phyloP scores from a whole-genome alignment of 768 basidiomycete genomes.

The Trametes punicea region DNA sequence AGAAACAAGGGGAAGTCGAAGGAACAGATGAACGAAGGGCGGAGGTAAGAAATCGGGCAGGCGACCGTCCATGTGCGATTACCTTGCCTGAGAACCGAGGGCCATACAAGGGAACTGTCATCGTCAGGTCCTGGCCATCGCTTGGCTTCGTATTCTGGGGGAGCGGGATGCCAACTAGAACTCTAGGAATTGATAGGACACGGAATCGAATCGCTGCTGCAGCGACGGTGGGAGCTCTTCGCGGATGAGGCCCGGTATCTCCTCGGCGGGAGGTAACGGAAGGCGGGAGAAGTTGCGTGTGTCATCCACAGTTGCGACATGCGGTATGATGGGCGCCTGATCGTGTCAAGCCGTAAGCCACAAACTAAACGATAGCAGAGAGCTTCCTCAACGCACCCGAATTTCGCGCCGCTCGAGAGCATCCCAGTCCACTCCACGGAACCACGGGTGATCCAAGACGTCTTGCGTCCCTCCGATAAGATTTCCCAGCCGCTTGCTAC shows the following conservation, averaged over 20 bases:
- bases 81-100: background rate
- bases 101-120: no score
- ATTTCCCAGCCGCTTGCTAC: constrained; percentile 89
- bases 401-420: constrained; percentile 85
- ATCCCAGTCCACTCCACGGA: constrained; percentile 91
- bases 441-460: constrained; percentile 91
- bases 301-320: constrained; percentile 75
- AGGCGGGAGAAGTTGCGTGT: constrained; percentile 84
- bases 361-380: constrained; percentile 9
- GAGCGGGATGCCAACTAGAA: constrained; percentile 43
- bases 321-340: constrained; percentile 85
- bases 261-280: constrained; percentile 70
- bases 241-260: constrained; percentile 73
- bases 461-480: constrained; percentile 90
- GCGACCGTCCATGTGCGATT: background rate
- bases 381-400: constrained; percentile 46
- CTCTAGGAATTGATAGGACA: constrained; percentile 71
- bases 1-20: background rate
- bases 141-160: background rate
- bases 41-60: background rate
- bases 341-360: background rate
- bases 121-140: background rate
- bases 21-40: background rate
- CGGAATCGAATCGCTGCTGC: constrained; percentile 63
- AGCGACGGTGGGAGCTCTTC: constrained; percentile 58